Base-by-base conservation (phyloP, 2,329 filamentous ascomycete genomes). In the Monilinia fructicola region DNA sequence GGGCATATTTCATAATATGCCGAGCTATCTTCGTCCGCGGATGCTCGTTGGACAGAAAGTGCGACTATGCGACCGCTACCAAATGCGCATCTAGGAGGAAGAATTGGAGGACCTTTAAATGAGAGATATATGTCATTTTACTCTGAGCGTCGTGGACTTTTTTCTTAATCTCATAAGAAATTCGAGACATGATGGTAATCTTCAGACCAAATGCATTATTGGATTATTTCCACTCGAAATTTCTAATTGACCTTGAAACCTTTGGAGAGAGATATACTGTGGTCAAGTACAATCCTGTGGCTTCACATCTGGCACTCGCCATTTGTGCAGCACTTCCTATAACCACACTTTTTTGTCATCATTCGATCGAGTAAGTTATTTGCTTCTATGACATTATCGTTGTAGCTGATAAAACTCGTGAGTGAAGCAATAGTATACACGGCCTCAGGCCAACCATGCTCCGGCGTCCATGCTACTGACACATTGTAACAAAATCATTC, bases 361-460 rank as follows among this genome's bases (percentile, higher is more conserved):
- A 7, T 54, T 21, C 18, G 14, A 31, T 21, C 28, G 18, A n/a
- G n/a, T 28, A 3, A 9, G 26, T 31, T 16, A 7, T 28, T 63
- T 63, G 60, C 60, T 63, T 28, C 53, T 21, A 58, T 64, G n/a
- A 26, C 18, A 69, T 68, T 58, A 52, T 67, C 63, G 69, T 69
- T 56, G 66, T 71, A 58, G 67, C 60, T 71, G 71, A 72, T 73
- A 71, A 67, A 70, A 68, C 67, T 71, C 59, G 61, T 71, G 69
- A 71, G 67, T 68, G 70, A 74, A 73, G 72, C 64, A 73, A 69
- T 75, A 73, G 64, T 73, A 68, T 75, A 75, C 73, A 74, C 59
- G 70, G 71, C 70, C 69, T 63, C 54, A 46, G 66, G 67, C 68
- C 67, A 62, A 62, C 66, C 66, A 66, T 69, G 56, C 62, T 54